Evolutionary conservation across 257 asterid species (phyloP), one percentile per base, ranked within the genome.

Genomic region (Euphrasia confusa): DNA sequence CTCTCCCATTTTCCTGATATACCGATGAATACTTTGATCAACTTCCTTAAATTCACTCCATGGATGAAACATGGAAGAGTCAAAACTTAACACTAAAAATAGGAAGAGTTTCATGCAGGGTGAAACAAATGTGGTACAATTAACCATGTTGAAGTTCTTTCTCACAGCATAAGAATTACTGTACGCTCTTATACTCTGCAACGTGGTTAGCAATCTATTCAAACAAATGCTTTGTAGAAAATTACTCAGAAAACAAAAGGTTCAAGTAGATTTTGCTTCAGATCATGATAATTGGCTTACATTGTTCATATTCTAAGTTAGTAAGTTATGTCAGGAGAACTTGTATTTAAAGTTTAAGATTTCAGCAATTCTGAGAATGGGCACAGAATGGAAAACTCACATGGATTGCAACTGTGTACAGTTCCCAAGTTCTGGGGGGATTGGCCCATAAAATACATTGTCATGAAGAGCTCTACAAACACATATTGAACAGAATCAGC

Each of bases 401-500:
- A 88, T 15, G 45, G 95, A 80, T 72, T 71, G 85, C 89, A 91
- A 78, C 68, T 70, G 80, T 0, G 94, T 79, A 81, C 98, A 91
- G 76, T 91, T 88, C 54, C 96, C 96, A 71, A 91, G 58, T 64
- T 81, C 92, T 67, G 92, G 82, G 54, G 98, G 98, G 68, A 91
- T 84, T 69, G 80, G 60, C 69, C 98, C 98, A 61, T 84, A 91
- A 33, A 91, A 76, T 72, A 84, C 84, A 83, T 91, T 88, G 74
- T 81, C 88, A 52, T 91, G 92, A 76, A 91, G 96, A 71, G 84
- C 86, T 66, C 98, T 91, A 69, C 67, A 78, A 42, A 61, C 15
- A 73, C 17, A 62, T 49, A 66, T 61, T 68, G 71, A 30, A 65
- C 53, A 82, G 63, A 66, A 72, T 74, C 57, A 68, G 53, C 4